These are phyloP conservation scores for Hortaea sp. DNA, from an alignment of 2,329 filamentous ascomycete species.

Conservation along the genomic window DNA sequence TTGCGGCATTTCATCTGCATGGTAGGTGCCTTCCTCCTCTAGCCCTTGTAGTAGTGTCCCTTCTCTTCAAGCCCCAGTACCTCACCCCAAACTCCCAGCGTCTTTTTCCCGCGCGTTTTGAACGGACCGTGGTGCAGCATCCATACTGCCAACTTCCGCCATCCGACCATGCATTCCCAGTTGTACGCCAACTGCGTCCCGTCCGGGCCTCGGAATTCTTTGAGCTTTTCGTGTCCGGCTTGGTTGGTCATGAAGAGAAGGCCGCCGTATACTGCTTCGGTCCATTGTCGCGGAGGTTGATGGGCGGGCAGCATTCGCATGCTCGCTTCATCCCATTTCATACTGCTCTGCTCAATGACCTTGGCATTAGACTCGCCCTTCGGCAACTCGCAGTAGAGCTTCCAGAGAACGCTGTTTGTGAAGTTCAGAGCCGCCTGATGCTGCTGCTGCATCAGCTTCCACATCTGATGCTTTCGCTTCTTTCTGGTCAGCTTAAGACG, in stretches of 20 bases:
- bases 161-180: neutral
- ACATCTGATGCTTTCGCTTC: neutral
- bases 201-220: neutral
- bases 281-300: neutral
- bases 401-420: constrained; percentile 3
- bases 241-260: constrained; percentile 1
- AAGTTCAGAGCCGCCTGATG: neutral
- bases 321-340: neutral
- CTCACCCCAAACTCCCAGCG: constrained; percentile 7
- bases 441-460: neutral
- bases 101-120: constrained; percentile 1
- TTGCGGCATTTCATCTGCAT: no score
- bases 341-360: constrained; percentile 4
- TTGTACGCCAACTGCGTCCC: neutral
- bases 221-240: constrained; percentile 1
- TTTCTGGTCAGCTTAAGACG: neutral
- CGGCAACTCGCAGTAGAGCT: constrained; percentile 6
- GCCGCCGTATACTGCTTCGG: constrained; percentile 1
- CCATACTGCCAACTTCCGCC: constrained; percentile 4
- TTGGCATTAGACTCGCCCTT: neutral
- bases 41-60: neutral
- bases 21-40: no score
- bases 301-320: no score
- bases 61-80: constrained; percentile 6
- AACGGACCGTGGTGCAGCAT: constrained; percentile 1